Percentiles rank a stretch among this genome's conserved stretches.
phyloP scores from a whole-genome alignment of 2,329 filamentous ascomycete genomes.

The Emmonsia crescens region DNA sequence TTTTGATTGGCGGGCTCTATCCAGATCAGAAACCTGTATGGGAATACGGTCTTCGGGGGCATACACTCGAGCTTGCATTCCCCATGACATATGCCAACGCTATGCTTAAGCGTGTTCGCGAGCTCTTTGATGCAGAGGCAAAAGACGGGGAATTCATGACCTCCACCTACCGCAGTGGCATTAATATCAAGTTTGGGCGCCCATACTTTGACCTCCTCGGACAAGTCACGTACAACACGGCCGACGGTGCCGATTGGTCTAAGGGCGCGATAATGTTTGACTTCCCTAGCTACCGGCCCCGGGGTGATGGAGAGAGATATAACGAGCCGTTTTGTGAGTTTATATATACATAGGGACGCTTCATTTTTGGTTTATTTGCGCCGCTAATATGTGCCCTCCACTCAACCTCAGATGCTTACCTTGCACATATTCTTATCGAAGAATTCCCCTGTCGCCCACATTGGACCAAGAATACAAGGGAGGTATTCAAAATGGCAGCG shows the following conservation, averaged over 20 bases:
- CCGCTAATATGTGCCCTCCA: background rate
- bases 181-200: constrained; percentile 45
- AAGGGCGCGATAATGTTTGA: constrained; percentile 46
- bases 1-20: constrained; percentile 43
- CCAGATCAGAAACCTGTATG: constrained; percentile 39
- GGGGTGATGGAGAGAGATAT: constrained; percentile 38
- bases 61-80: constrained; percentile 43
- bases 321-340: constrained; percentile 41
- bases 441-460: constrained; percentile 44
- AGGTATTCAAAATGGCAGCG: constrained; percentile 35
- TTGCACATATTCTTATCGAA: constrained; percentile 38
- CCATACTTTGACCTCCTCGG: constrained; percentile 41
- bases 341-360: too few species aligned
- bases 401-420: constrained; percentile 29
- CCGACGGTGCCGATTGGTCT: constrained; percentile 40
- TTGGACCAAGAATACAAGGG: constrained; percentile 45
- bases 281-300: constrained; percentile 40
- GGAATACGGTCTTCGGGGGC: constrained; percentile 40
- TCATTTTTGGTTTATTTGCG: background rate
- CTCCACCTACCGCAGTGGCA: constrained; percentile 41
- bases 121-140: constrained; percentile 40
- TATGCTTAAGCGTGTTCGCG: constrained; percentile 39
- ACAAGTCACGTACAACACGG: constrained; percentile 40
- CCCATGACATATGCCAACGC: constrained; percentile 41
- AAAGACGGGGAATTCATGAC: constrained; percentile 39